Conservation (phyloP, 352 stramenopile species). For the Globisporangium spinosum region DNA sequence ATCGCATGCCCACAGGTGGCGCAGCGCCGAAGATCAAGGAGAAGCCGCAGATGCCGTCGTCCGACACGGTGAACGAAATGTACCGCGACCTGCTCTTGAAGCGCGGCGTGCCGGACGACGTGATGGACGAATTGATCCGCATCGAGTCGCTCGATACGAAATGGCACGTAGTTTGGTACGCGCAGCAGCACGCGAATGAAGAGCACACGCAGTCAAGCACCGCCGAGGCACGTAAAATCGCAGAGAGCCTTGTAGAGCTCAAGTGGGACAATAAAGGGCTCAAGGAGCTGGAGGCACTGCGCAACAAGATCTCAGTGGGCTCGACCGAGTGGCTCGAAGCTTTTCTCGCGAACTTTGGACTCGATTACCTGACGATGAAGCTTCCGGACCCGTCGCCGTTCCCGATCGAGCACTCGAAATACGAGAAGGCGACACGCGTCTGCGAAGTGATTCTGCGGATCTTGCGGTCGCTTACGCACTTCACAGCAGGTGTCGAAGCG, state of each 20-base stretch:
- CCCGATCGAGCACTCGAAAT: constrained; percentile 73
- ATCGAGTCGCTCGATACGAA: constrained; percentile 85
- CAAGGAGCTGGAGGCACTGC: constrained; percentile 65
- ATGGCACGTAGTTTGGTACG: constrained; percentile 84
- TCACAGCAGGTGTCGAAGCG: constrained; percentile 70
- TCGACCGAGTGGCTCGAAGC: constrained; percentile 77
- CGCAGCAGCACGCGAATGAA: constrained; percentile 77
- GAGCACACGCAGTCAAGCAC: constrained; percentile 55
- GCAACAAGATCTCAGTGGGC: constrained; percentile 61
- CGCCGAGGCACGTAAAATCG: constrained; percentile 56
- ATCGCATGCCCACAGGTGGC: constrained; percentile 69
- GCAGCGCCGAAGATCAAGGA: constrained; percentile 65
- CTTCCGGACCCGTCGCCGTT: constrained; percentile 79
- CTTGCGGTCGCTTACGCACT: constrained; percentile 73
- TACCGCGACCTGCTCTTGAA: constrained; percentile 78
- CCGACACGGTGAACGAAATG: constrained; percentile 84
- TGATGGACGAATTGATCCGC: constrained; percentile 80
- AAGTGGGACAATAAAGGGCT: constrained; percentile 83
- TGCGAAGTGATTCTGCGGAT: constrained; percentile 79
- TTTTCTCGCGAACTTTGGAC: constrained; percentile 68
- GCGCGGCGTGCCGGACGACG: constrained; percentile 75
- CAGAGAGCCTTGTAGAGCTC: constrained; percentile 73
- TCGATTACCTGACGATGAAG: constrained; percentile 87
- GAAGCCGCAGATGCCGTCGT: constrained; percentile 51
- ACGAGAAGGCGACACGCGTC: constrained; percentile 69